Percentiles rank a stretch among this genome's conserved stretches.
These are phyloP conservation scores for Trypanosoma scelopori DNA, from an alignment of 208 protist species.

Conservation along the genomic window DNA sequence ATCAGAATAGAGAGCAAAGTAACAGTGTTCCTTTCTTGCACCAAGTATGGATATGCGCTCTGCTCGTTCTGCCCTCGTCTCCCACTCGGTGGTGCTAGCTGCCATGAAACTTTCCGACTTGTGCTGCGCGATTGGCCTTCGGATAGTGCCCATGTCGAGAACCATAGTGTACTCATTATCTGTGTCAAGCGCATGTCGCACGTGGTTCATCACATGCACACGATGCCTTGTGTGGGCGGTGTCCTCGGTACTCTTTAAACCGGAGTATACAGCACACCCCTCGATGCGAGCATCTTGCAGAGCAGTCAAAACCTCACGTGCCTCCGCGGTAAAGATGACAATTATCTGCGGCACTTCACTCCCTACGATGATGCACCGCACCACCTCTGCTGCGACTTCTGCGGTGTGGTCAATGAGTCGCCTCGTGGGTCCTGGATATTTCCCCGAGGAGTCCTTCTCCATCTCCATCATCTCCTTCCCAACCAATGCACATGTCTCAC, in stretches of 20 bases:
- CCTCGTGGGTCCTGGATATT: slow-evolving; percentile 56
- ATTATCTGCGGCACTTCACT: slow-evolving; percentile 50
- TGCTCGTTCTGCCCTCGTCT: slow-evolving; percentile 49
- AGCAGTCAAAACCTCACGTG: slow-evolving; percentile 50
- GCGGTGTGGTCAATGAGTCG: slow-evolving; percentile 62
- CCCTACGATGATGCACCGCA: slow-evolving; percentile 37
- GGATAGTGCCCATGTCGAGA: slow-evolving; percentile 78
- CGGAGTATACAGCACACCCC: slow-evolving; percentile 58
- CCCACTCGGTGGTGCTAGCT: slow-evolving; percentile 69
- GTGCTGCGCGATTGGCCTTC: slow-evolving; percentile 41
- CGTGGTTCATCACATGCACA: slow-evolving; percentile 55
- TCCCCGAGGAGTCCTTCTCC: slow-evolving; percentile 50
- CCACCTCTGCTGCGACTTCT: slow-evolving; percentile 46
- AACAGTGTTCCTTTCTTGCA: slow-evolving; percentile 33
- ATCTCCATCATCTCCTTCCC: slow-evolving; percentile 75
- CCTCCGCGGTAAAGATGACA: slow-evolving; percentile 70
- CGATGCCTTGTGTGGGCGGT: slow-evolving; percentile 40
- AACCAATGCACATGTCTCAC: slow-evolving; percentile 71
- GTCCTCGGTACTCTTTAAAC: slow-evolving; percentile 40
- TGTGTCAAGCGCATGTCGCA: slow-evolving; percentile 37
- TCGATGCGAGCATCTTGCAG: slow-evolving; percentile 43
- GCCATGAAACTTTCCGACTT: slow-evolving; percentile 81
- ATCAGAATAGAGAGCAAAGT: slow-evolving; percentile 76
- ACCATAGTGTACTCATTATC: slow-evolving; percentile 67
- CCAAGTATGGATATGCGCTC: slow-evolving; percentile 62